A percentile compares a stretch with the other conserved stretches of the same genome.
Conservation (phyloP, 768 basidiomycete genomes). For the Xerocomus spinulosus region DNA sequence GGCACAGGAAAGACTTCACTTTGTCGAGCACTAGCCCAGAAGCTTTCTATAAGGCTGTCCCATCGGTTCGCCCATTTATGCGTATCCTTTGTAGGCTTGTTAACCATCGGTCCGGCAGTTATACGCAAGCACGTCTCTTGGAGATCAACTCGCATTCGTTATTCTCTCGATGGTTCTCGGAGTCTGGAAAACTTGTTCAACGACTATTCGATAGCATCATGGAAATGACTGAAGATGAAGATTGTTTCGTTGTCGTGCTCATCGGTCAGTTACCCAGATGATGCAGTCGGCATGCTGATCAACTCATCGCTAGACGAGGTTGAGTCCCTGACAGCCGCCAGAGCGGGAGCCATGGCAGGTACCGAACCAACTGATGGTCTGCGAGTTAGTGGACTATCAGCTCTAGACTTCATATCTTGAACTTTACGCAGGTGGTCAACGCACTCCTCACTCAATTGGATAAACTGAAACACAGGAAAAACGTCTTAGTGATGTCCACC, state of each 20-base stretch:
- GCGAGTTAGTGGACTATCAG: slow-evolving; percentile 49
- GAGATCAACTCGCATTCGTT: slow-evolving; percentile 99
- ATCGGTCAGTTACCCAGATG: slow-evolving; percentile 55
- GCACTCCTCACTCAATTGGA: slow-evolving; percentile 96
- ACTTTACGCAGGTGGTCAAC: slow-evolving; percentile 79
- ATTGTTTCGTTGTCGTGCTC: slow-evolving; percentile 86
- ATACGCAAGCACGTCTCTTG: slow-evolving; percentile 79
- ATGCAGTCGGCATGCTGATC: slow-evolving; percentile 3
- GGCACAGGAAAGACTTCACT: slow-evolving; percentile 97
- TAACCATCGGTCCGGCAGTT: slow-evolving; percentile 43
- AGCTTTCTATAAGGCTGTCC: slow-evolving; percentile 85
- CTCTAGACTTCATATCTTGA: not conserved
- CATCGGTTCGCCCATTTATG: slow-evolving; percentile 51
- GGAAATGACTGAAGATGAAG: slow-evolving; percentile 89
- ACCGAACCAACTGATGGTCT: slow-evolving; percentile 95
- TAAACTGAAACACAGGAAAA: slow-evolving; percentile 88
- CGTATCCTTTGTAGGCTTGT: not conserved
- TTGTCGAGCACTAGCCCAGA: slow-evolving; percentile 92
- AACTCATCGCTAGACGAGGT: slow-evolving; percentile 73
- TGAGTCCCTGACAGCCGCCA: slow-evolving; percentile 89
- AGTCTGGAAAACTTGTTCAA: slow-evolving; percentile 97
- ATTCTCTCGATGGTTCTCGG: slow-evolving; percentile 99
- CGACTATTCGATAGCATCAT: slow-evolving; percentile 83
- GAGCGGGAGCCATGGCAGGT: slow-evolving; percentile 91
- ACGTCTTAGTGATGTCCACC: slow-evolving; percentile 94